Conservation (phyloP, 768 basidiomycete species). For the Obba rivulosa region DNA sequence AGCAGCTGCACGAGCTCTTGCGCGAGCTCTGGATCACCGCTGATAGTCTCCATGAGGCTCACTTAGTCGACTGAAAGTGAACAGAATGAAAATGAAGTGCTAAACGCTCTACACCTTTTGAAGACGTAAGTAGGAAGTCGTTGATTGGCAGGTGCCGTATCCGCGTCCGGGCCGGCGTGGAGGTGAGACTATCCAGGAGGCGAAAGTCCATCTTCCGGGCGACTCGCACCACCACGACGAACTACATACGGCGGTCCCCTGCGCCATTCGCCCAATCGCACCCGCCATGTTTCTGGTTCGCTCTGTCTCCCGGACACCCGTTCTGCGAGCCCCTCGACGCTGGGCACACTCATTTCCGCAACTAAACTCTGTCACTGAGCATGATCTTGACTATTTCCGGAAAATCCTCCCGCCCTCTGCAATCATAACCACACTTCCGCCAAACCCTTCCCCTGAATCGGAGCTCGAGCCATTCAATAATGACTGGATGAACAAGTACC, state of each 20-base stretch:
- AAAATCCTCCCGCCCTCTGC: slow-evolving; percentile 56
- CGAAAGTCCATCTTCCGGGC: no score
- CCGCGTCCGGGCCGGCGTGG: no score
- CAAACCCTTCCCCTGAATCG: slow-evolving; percentile 38
- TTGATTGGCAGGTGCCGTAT: no score
- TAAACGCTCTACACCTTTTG: no score
- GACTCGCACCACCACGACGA: no score
- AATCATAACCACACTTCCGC: slow-evolving; percentile 63
- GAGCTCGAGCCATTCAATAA: slow-evolving; percentile 79
- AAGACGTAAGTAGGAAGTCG: no score
- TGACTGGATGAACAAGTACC: slow-evolving; percentile 97
- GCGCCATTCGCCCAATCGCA: no score
- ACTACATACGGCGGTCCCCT: no score
- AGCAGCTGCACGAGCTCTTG: slow-evolving; percentile 6
- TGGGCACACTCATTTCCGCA: slow-evolving; percentile 19
- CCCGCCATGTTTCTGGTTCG: no score
- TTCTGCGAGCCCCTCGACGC: slow-evolving; percentile 6
- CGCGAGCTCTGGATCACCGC: slow-evolving; percentile 7
- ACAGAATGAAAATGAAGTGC: no score
- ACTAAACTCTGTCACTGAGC: slow-evolving; percentile 38
- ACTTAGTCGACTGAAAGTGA: background rate
- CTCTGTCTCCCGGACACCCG: slow-evolving; percentile 11
- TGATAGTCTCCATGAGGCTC: slow-evolving; percentile 3
- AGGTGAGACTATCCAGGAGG: no score
- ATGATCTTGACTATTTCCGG: slow-evolving; percentile 66